These are phyloP conservation scores for Alternaria solani DNA, from an alignment of 2,329 filamentous ascomycete genomes.

Conservation along the genomic window DNA sequence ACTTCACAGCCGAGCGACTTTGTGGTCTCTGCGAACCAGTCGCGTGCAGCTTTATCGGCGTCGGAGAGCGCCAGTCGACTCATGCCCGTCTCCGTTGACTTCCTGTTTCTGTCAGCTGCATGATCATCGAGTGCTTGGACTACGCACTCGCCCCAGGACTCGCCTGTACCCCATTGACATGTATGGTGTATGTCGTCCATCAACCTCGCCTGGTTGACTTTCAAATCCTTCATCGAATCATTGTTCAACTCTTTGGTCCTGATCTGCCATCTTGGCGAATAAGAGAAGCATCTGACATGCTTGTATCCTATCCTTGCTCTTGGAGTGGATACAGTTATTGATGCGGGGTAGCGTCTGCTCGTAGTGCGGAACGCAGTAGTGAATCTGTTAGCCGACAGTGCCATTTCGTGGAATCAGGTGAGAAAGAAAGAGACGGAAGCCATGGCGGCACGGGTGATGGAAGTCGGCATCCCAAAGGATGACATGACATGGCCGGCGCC, in stretches of 20 bases:
- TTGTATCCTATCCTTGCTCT: slow-evolving; percentile 9
- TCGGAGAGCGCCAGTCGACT: slow-evolving; percentile 75
- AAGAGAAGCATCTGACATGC: slow-evolving; percentile 39
- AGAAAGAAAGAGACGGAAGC: slow-evolving; percentile 7
- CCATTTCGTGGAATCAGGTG: slow-evolving; percentile 21
- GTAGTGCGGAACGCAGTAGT: slow-evolving; percentile 29
- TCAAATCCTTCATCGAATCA: slow-evolving; percentile 61
- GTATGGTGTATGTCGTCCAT: slow-evolving; percentile 71
- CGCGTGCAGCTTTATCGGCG: slow-evolving; percentile 73
- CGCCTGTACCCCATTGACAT: slow-evolving; percentile 71
- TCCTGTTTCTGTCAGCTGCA: slow-evolving; percentile 44
- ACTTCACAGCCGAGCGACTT: slow-evolving; percentile 71
- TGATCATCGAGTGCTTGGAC: background rate
- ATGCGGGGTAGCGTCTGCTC: slow-evolving; percentile 31
- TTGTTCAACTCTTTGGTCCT: slow-evolving; percentile 60
- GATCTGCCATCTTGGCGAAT: slow-evolving; percentile 45
- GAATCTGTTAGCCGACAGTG: slow-evolving; percentile 19
- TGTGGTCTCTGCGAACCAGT: slow-evolving; percentile 76
- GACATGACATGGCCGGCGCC: slow-evolving; percentile 30
- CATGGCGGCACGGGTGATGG: slow-evolving; percentile 17
- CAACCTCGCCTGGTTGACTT: slow-evolving; percentile 66
- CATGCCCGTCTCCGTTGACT: slow-evolving; percentile 76
- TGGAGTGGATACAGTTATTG: slow-evolving; percentile 16
- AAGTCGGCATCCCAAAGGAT: slow-evolving; percentile 24
- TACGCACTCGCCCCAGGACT: slow-evolving; percentile 70